Conservation (phyloP, 768 basidiomycete species). For the Lactifluus pinguis region DNA sequence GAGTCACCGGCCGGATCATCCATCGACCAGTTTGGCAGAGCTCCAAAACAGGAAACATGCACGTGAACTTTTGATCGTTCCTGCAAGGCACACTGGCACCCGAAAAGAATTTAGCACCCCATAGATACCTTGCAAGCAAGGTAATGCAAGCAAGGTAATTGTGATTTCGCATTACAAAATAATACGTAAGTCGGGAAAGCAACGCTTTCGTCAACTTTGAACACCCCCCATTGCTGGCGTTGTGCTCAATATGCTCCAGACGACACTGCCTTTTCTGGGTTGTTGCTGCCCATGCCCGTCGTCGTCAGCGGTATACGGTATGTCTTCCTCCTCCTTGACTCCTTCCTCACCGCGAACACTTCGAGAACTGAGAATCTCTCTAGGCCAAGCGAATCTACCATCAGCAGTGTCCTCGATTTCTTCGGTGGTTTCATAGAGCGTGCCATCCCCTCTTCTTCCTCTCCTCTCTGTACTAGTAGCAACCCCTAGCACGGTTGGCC, state of each 20-base stretch:
- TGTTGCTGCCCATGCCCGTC: conserved; percentile 1
- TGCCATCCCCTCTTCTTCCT: conserved; percentile 28
- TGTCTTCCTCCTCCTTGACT: conserved; percentile 24
- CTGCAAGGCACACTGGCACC: too few species aligned
- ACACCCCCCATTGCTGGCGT: conserved; percentile 60
- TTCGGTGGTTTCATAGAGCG: conserved; percentile 51
- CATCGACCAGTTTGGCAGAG: too few species aligned
- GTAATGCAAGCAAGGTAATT: too few species aligned
- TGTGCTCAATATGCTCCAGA: conserved; percentile 49
- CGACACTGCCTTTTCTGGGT: conserved; percentile 49
- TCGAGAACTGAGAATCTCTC: conserved; percentile 45
- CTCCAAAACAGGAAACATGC: too few species aligned
- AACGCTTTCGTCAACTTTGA: too few species aligned
- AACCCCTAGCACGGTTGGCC: conserved; percentile 19
- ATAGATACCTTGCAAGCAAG: too few species aligned
- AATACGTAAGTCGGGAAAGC: too few species aligned
- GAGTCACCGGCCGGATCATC: too few species aligned
- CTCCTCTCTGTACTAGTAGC: conserved; percentile 21
- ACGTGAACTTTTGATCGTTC: too few species aligned
- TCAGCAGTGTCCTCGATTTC: conserved; percentile 48
- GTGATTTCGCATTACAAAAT: too few species aligned
- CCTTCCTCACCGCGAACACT: conserved; percentile 45
- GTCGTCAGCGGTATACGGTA: too few species aligned
- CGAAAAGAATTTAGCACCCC: too few species aligned
- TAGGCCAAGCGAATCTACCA: conserved; percentile 49